Evolutionary conservation across 495 filamentous ascomycete species (phyloP), one percentile per base, ranked within the genome.

Genomic region (Penicillium soppii): DNA sequence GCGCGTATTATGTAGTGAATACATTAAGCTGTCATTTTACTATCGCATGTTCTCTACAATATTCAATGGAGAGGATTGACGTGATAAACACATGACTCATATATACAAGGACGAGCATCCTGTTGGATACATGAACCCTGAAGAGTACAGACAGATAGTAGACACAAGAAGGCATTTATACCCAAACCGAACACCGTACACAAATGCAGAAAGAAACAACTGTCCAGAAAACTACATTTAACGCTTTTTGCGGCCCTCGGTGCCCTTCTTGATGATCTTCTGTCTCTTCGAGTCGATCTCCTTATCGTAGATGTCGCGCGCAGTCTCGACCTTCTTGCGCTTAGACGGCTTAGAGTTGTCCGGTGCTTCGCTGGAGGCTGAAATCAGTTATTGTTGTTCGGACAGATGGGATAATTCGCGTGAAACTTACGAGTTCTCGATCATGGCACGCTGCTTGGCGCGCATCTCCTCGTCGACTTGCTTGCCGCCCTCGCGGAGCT

Each of bases 401-500:
- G 35, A 26, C 15, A 16, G 13, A 30, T 8, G 45, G 19, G 32
- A 36, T 21, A 22, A 43, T 43, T 29, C 7, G 12, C 21, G 36
- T 40, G 8, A 7, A 17, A 40, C 87, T 85, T 82, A 96, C 86
- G 86, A 82, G 55, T 95, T 90, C 54, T 96, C 88, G 54, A 97
- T 95, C 53, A 97, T 69, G 48, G 88, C 87, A 59, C 86, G 82
- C 69, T 92, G 89, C 72, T 88, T 88, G 69, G 85, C 82, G 55
- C 82, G 79, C 63, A 96, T 65, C 41, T 81, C 84, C 27, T 73
- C 72, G 56, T 92, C 65, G 16, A 88, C 78, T 66, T 94, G 83
- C 56, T 91, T 78, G 2, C 88, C 91, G 10, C 85, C 94, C 57
- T 94, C 87, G 42, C 83, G 84, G 26, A 97, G 77, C 63, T 99